Evolutionary conservation across 2,329 filamentous ascomycete genomes (phyloP), one percentile per base, ranked within the genome.

Genomic region (Colletotrichum cereale): DNA sequence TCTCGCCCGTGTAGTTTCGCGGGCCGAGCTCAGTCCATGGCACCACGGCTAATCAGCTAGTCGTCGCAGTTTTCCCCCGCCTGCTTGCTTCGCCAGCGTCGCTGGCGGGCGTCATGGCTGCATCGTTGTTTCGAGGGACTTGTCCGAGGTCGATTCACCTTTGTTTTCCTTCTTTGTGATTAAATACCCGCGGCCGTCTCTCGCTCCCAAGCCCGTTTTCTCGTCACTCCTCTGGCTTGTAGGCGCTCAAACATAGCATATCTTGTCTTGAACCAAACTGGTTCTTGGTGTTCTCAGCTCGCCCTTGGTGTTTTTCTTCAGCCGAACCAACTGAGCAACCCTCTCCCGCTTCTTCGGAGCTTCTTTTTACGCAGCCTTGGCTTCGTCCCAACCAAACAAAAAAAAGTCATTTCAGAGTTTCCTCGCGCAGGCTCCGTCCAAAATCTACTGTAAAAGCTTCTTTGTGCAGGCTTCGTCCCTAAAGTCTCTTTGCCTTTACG

Each of bases 131-230:
- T 61, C 42, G 50, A 57, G 40, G 57, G 44, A 52, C 52, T 24
- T 26, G 62, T 38, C 56, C 64, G 29, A 62, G 50, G 36, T 38
- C 42, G 61, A 11, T 63, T 62, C 50, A 66, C 52, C 47, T n/a
- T 70, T 38, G 14, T 38, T 24, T 55, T 34, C 24, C 14, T n/a
- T 21, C 29, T 42, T 38, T 42, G n/a, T 62, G 42, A 52, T 62
- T 71, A 71, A 71, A 71, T 71, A 71, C 57, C 55, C 50, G 42
- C 50, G 36, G 31, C 34, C 60, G 24, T 64, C 66, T 56, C 42
- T 58, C 36, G 21, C 29, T 29, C 26, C 12, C 40, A 21, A 42
- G n/a, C 26, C 48, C 29, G 21, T 24, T 38, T 8, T 62, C 48
- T n/a, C 38, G 18, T 26, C 36, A 14, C 48, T 53, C 34, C 14